Base-by-base conservation (phyloP, 441 rosid genomes). In the Rhodomyrtus psidioides region DNA sequence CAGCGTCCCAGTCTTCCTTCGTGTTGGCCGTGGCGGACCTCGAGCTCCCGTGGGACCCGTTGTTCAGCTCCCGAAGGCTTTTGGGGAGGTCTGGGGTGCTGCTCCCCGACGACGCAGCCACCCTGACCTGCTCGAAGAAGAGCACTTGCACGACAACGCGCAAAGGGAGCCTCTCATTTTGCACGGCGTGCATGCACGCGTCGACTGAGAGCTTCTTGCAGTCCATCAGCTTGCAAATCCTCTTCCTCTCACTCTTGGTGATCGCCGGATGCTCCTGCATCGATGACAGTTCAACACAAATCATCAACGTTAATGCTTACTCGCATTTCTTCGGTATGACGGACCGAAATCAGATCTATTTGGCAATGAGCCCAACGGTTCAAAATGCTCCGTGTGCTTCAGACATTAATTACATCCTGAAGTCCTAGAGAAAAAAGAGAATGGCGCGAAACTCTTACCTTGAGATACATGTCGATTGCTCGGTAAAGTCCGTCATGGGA, bases 91-190 rank as follows among this genome's bases (percentile, higher is more conserved):
- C 96, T 0, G 98, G 98, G 27, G 96, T 95, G 93, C 95, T 95
- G 75, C 95, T 91, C 59, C 98, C 98, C 2, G 97, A 94, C 4
- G 94, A 89, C 13, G 97, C 96, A 3, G 59, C 84, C 39, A 26
- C 84, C 58, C 84, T 54, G 39, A 46, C 95, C 90, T 96, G 98
- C 89, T 96, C 98, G 2, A 93, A 96, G 91, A 95, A 94, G 87
- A 96, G 96, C 82, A 94, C 94, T 87, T 94, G 99, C 7, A 95
- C 95, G n/a, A 96, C 94, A 2, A 95, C 95, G 8, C 99, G 94
- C 46, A 94, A 60, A 0, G 99, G 98, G 15, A 96, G 97, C 86
- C 98, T 87, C 88, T 95, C 98, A 16, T 96, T 96, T 85, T 96
- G 98, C 87, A 95, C 98, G 0, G 95, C 99, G 26, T 96, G 99